phyloP scores from a whole-genome alignment of 306 rosid species.

The Alnus glutinosa region DNA sequence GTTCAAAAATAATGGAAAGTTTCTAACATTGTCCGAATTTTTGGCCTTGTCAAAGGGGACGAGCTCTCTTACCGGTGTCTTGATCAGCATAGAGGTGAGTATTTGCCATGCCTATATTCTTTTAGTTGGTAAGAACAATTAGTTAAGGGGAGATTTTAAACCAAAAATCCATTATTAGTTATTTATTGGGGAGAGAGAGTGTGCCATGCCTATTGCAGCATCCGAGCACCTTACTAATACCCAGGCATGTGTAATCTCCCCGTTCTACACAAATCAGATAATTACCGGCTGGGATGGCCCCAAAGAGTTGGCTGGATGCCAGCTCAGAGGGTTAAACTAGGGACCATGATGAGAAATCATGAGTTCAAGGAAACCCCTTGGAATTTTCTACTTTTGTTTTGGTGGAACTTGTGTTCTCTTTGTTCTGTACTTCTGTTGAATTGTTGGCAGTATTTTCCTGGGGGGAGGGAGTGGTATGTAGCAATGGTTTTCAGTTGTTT shows the following conservation, averaged over 20 bases:
- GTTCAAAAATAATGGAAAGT: conserved; percentile 39
- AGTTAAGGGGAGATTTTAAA: neutral
- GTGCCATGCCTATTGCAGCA: too few relatives aligned
- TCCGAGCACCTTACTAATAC: neutral
- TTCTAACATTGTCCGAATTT: conserved; percentile 65
- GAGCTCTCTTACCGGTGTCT: conserved; percentile 65
- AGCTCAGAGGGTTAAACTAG: neutral
- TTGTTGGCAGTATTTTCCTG: neutral
- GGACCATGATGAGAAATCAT: conserved; percentile 1
- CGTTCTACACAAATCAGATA: neutral
- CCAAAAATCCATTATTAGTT: neutral
- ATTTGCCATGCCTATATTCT: neutral
- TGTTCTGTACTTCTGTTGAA: neutral
- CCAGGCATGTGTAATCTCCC: neutral
- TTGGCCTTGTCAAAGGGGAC: conserved; percentile 67
- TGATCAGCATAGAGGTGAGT: conserved; percentile 75
- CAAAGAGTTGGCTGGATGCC: neutral
- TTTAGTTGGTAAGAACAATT: neutral
- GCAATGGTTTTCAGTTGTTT: neutral
- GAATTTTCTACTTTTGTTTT: neutral
- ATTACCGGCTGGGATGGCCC: neutral
- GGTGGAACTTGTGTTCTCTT: neutral
- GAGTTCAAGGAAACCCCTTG: neutral
- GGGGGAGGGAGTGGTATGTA: neutral
- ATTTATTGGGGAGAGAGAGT: neutral